phyloP scores from a whole-genome alignment of 768 basidiomycete genomes.

The Tulasnella sp. region DNA sequence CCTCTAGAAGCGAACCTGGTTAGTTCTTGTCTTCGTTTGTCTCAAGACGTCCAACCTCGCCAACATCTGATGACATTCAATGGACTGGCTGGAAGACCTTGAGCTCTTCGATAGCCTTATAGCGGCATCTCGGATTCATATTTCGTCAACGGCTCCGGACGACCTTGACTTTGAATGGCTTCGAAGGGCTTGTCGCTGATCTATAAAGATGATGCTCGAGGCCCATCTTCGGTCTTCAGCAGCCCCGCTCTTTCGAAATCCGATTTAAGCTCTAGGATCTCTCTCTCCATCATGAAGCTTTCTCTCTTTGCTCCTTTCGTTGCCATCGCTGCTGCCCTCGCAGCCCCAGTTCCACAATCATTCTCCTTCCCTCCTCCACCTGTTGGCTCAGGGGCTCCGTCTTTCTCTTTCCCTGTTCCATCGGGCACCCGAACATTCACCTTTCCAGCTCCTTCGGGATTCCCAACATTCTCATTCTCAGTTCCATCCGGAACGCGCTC shows the following conservation, averaged over 20 bases:
- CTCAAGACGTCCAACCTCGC: too few species aligned
- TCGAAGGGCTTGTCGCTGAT: too few species aligned
- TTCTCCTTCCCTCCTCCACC: not conserved
- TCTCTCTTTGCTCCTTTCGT: not conserved
- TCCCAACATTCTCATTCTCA: not conserved
- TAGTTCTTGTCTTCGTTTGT: too few species aligned
- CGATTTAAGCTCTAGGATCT: not conserved
- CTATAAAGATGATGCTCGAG: too few species aligned
- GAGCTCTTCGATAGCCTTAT: too few species aligned
- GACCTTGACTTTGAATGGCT: too few species aligned
- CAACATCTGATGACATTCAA: too few species aligned
- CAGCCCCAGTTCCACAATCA: not conserved
- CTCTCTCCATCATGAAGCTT: not conserved
- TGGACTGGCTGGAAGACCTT: too few species aligned
- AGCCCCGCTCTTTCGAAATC: not conserved
- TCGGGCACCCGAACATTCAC: not conserved
- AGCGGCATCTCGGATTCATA: too few species aligned
- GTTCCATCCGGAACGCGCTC: not conserved
- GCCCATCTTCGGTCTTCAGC: too few species aligned
- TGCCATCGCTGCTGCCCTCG: not conserved
- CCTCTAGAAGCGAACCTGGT: too few species aligned
- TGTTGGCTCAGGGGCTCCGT: not conserved
- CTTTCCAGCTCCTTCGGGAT: not conserved
- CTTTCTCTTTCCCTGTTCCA: not conserved
- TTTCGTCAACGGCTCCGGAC: too few species aligned